A percentile compares a stretch with the other conserved stretches of the same genome.
These are phyloP conservation scores for Cucurbita argyrosperma DNA, from an alignment of 306 rosid species.

Conservation along the genomic window DNA sequence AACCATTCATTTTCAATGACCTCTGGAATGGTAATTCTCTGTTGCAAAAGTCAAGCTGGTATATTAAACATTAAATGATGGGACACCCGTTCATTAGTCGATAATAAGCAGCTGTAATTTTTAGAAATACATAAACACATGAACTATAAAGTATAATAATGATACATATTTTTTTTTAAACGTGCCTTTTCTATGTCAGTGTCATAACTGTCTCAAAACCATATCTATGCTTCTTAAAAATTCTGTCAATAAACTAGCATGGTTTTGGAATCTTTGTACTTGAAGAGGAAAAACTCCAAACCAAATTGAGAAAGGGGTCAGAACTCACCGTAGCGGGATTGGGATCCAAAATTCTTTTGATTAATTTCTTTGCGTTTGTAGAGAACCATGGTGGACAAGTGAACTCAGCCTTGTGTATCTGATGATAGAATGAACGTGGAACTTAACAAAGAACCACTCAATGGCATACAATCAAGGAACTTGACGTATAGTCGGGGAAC, in stretches of 20 bases:
- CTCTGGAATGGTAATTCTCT: conserved; percentile 75
- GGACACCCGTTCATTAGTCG: background rate
- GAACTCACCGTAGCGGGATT: conserved; percentile 58
- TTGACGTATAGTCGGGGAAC: background rate
- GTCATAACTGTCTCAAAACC: background rate
- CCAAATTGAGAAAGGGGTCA: conserved; percentile 5
- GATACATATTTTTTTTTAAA: background rate
- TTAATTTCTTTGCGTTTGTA: conserved; percentile 70
- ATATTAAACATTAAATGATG: background rate
- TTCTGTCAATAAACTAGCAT: background rate
- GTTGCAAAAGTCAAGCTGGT: conserved; percentile 17
- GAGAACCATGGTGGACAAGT: conserved; percentile 90
- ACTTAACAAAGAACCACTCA: background rate
- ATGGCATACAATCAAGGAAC: background rate
- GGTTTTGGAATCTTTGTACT: background rate
- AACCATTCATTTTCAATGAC: conserved; percentile 92
- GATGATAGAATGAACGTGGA: conserved; percentile 9
- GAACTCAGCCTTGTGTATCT: conserved; percentile 93
- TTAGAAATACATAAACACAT: background rate
- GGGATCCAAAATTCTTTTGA: conserved; percentile 82
- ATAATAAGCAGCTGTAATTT: background rate
- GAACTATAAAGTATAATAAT: background rate
- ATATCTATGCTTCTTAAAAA: background rate
- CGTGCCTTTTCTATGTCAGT: background rate
- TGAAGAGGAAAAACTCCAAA: background rate